Evolutionary conservation across 306 rosid genomes (phyloP).

Genomic region (Morella rubra): DNA sequence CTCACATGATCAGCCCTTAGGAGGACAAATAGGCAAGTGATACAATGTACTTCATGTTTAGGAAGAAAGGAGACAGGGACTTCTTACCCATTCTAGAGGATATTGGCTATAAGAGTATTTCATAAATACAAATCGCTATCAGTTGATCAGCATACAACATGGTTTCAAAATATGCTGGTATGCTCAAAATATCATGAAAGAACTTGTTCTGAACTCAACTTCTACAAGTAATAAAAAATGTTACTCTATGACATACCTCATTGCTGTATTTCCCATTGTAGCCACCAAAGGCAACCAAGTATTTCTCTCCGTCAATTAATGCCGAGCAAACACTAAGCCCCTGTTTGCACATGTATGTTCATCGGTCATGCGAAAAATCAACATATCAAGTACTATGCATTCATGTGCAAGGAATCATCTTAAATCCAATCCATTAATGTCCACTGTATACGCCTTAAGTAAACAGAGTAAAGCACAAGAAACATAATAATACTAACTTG

Average conservation of each 20-base stretch:
- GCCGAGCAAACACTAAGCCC: constrained; percentile 79
- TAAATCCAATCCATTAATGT: constrained; percentile 24
- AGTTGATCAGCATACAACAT: too few relatives aligned
- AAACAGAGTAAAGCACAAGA: not conserved
- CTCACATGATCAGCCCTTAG: too few relatives aligned
- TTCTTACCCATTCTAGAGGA: too few relatives aligned
- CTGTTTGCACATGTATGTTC: constrained; percentile 46
- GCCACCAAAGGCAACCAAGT: constrained; percentile 93
- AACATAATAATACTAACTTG: not conserved
- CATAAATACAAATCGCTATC: too few relatives aligned
- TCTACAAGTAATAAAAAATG: not conserved
- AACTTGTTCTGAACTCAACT: not conserved
- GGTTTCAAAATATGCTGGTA: not conserved
- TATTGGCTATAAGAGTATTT: too few relatives aligned
- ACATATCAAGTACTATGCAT: constrained; percentile 15
- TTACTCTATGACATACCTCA: constrained; percentile 55
- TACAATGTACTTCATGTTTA: too few relatives aligned
- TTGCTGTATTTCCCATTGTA: constrained; percentile 95
- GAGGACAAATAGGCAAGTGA: too few relatives aligned
- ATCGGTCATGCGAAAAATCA: constrained; percentile 20
- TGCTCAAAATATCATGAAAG: not conserved
- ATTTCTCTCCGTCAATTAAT: constrained; percentile 63
- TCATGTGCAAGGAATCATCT: constrained; percentile 15
- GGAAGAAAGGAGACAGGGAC: too few relatives aligned
- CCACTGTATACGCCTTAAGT: not conserved